These are phyloP conservation scores for Colletotrichum sp. DNA, from an alignment of 2,329 filamentous ascomycete species.

Conservation along the genomic window DNA sequence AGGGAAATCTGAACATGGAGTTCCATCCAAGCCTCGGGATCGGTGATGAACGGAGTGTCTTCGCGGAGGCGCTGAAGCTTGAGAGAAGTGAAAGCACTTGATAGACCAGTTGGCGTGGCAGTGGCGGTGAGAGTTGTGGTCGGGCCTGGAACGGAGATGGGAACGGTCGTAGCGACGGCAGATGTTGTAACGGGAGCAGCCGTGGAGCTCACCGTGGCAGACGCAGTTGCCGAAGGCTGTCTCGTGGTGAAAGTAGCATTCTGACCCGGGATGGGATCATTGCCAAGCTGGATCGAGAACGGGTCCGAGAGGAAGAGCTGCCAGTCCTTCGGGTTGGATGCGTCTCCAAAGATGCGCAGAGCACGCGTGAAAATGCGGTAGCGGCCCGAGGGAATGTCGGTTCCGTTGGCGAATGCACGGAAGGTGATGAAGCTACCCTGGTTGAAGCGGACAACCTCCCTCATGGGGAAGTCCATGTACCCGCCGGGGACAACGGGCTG, in stretches of 20 bases:
- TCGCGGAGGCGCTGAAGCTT: constrained; percentile 4
- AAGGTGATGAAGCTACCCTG: constrained; percentile 12
- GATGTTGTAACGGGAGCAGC: background rate
- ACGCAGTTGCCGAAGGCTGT: background rate
- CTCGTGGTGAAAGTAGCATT: background rate
- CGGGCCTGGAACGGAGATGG: constrained; percentile 4
- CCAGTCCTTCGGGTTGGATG: constrained; percentile 47
- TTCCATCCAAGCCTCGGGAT: constrained; percentile 16
- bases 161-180: background rate
- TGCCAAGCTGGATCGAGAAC: constrained; percentile 20
- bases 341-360: constrained; percentile 56
- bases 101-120: constrained; percentile 13
- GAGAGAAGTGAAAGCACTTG: constrained; percentile 2
- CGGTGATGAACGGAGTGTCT: background rate
- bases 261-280: constrained; percentile 8
- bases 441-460: constrained; percentile 15
- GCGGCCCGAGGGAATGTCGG: constrained; percentile 12
- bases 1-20: constrained; percentile 12
- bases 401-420: constrained; percentile 22
- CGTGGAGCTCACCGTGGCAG: background rate
- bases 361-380: constrained; percentile 42
- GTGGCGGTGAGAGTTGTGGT: constrained; percentile 17
- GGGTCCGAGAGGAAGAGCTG: constrained; percentile 44
- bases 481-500: background rate
- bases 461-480: constrained; percentile 12